Base-by-base conservation (phyloP, 2,329 filamentous ascomycete genomes). In the Nothophoma quercina region DNA sequence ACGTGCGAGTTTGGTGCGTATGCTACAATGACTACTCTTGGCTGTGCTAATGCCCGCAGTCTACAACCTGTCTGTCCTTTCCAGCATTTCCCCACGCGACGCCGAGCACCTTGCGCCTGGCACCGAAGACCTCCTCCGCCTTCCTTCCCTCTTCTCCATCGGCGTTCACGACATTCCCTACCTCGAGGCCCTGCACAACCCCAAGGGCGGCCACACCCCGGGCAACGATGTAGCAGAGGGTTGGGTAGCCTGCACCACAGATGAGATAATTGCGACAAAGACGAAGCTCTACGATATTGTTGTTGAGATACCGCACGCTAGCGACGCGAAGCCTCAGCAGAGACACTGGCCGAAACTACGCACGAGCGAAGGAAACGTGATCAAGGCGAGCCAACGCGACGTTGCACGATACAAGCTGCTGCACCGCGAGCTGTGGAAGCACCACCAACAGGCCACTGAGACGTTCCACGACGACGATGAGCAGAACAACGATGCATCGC, bases 221-320 rank as follows among this genome's bases (percentile, higher is more conserved):
- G 81, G 80, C 19, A 81, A 85, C 33, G 70, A 59, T 25, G 30
- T 52, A 8, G 76, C 19, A 81, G 81, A 25, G 26, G 90, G 92
- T 30, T 99, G 93, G 92, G 88, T 96, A 53, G 95, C 93, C 10
- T 97, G 93, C 74, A 97, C 93, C 3, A 98, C 93, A 1, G 95
- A 99, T 76, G 93, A 90, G 68, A 95, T 99, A 52, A 82, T 99
- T 12, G 87, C 86, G 38, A 89, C 91, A 74, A 98, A 98, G 77
- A 85, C 87, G 42, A 84, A 89, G 2, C 83, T 99, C 2, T 98
- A 92, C 81, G 95, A 99, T 70, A 82, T 97, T 64, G 83, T 97
- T 30, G 88, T 98, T 55, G 91, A 90, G 46, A 83, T 98, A 68
- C 91, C 92, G 0, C 82, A 86, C 1, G 73, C 82, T 5, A 79